Evolutionary conservation across 2,329 filamentous ascomycete species (phyloP).

Genomic region (Colletotrichum somersetense): DNA sequence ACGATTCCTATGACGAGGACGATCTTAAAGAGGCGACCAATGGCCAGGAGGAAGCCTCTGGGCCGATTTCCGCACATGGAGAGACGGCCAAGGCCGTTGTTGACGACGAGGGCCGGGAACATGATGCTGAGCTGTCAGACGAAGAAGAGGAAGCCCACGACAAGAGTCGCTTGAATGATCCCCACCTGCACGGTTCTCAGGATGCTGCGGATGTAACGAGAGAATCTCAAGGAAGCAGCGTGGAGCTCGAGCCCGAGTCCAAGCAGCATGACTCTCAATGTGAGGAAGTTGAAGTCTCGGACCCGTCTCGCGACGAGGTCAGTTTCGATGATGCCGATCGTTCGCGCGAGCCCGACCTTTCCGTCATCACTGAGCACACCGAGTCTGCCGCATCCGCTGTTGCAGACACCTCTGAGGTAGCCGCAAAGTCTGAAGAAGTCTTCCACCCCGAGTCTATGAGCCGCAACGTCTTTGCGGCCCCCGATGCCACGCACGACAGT

Average conservation of each 20-base stretch:
- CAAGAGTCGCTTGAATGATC: neutral
- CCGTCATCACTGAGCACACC: conserved; percentile 26
- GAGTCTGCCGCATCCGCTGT: conserved; percentile 15
- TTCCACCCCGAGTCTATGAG: conserved; percentile 2
- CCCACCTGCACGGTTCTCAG: neutral
- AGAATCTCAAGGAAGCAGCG: neutral
- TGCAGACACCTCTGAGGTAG: neutral
- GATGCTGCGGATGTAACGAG: neutral
- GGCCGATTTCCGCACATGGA: neutral
- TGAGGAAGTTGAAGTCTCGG: neutral
- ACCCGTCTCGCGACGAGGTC: neutral
- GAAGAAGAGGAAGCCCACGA: neutral
- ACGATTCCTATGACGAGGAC: neutral
- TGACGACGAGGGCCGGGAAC: neutral
- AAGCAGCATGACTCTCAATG: neutral
- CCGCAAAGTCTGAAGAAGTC: neutral
- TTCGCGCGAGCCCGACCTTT: conserved; percentile 12
- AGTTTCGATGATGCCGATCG: conserved; percentile 1
- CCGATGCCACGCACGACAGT: conserved; percentile 15
- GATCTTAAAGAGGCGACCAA: too few species aligned
- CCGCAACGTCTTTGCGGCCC: conserved; percentile 17
- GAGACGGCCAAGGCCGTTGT: too few species aligned
- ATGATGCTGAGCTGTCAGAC: neutral
- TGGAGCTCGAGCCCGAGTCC: neutral
- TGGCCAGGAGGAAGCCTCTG: neutral